Evolutionary conservation across 768 basidiomycete genomes (phyloP).

Genomic region (Naganishia vishniacii): DNA sequence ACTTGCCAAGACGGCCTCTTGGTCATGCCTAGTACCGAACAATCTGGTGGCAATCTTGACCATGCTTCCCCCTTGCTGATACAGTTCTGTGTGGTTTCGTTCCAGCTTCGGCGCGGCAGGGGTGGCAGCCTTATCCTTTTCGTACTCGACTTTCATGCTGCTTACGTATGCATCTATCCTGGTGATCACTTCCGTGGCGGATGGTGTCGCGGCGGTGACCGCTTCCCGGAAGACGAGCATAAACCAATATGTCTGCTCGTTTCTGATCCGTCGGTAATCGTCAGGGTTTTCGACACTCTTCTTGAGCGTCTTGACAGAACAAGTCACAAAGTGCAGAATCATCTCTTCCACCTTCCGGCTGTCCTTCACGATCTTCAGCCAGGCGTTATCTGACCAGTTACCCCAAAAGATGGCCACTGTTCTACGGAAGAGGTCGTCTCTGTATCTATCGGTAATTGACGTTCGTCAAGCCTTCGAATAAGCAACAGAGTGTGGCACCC

Average conservation of each 20-base stretch:
- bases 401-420: constrained; percentile 91
- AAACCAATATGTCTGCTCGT: constrained; percentile 84
- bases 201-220: constrained; percentile 58
- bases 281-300: constrained; percentile 78
- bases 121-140: neutral
- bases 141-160: constrained; percentile 20
- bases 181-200: constrained; percentile 72
- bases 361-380: constrained; percentile 87
- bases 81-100: constrained; percentile 14
- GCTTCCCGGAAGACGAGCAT: constrained; percentile 78
- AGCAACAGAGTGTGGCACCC: no score
- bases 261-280: constrained; percentile 56
- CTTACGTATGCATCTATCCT: constrained; percentile 69
- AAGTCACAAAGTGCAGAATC: constrained; percentile 89
- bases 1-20: constrained; percentile 3
- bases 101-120: constrained; percentile 2
- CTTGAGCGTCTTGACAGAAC: constrained; percentile 77
- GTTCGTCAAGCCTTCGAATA: no score
- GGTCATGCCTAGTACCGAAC: constrained; percentile 4
- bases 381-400: constrained; percentile 75
- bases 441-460: constrained; percentile 58
- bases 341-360: constrained; percentile 96
- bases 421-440: constrained; percentile 79
- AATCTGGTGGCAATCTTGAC: constrained; percentile 15
- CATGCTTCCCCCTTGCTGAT: constrained; percentile 17